Evolutionary conservation across 1,139 yeast genomes (phyloP).

Genomic region (Suhomyces taliae): DNA sequence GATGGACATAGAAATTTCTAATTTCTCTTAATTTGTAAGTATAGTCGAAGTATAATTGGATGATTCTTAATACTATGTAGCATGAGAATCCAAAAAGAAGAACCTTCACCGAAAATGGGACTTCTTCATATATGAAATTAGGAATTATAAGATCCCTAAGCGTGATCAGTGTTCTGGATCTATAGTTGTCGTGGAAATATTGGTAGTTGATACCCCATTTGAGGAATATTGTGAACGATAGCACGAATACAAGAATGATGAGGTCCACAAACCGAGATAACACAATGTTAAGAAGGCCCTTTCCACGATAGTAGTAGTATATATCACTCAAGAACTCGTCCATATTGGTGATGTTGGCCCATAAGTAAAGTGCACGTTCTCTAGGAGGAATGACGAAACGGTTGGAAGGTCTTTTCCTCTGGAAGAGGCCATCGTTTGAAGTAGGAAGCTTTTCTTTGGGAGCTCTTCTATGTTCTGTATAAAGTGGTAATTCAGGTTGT

Average conservation of each 20-base stretch:
- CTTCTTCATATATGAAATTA: conserved; percentile 54
- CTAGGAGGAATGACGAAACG: conserved; percentile 48
- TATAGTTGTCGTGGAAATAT: conserved; percentile 27
- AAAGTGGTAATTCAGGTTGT: conserved; percentile 6
- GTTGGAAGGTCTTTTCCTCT: conserved; percentile 2
- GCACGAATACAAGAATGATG: conserved; percentile 72
- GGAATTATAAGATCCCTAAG: conserved; percentile 53
- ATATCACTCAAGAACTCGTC: conserved; percentile 83
- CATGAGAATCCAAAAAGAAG: conserved; percentile 61
- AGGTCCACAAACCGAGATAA: conserved; percentile 66
- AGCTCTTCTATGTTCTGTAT: conserved; percentile 7
- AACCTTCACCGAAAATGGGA: conserved; percentile 54
- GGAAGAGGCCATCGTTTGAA: conserved; percentile 1
- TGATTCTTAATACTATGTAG: conserved; percentile 55
- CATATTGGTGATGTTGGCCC: conserved; percentile 94
- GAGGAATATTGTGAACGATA: conserved; percentile 73
- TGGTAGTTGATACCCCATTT: conserved; percentile 80
- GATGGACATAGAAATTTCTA: conserved; percentile 60
- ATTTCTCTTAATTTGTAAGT: conserved; percentile 60
- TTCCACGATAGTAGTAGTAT: conserved; percentile 80
- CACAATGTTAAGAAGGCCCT: conserved; percentile 78
- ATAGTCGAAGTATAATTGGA: conserved; percentile 58
- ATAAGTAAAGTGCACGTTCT: conserved; percentile 87
- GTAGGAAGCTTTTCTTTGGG: background rate
- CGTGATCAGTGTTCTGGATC: conserved; percentile 30